Evolutionary conservation across 225 moss, liverwort and hornwort genomes (phyloP), one percentile per base, ranked within the genome.

Genomic region (Rhytidiadelphus loreus): DNA sequence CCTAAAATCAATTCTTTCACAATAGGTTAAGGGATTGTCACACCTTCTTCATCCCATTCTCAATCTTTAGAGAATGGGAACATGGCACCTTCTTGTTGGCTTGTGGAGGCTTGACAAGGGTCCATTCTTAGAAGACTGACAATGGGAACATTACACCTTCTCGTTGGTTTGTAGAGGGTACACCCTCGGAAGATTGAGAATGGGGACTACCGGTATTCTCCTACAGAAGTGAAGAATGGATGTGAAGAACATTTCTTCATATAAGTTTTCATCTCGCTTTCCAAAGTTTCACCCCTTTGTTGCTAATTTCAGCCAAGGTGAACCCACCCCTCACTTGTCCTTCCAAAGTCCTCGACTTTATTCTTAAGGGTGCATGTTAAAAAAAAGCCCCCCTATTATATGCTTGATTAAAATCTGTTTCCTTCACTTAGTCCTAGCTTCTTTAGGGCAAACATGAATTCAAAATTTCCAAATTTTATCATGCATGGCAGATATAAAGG

Each of bases 261-360:
- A 23, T 2, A 13, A 39, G 2, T 15, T 41, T 43, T 70, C 70
- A 41, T 41, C 41, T 70, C 2, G 0, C 70, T 43, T 70, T 69
- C 1, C 4, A 4, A 26, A 16, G 8, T 43, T 71, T 43, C 39
- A n/a, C 11, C 12, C 2, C 0, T 37, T 1, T 14, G 0, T 1
- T 12, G 1, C 3, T 3, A 2, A 23, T 69, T 23, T 13, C 0
- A 0, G 7, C 7, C 3, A 39, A 0, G 2, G 14, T 69, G 8
- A 39, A 41, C 8, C 0, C 0, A 14, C 25, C 41, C 13, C 0
- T 70, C 1, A 0, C 25, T 70, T 0, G 0, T 14, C 41, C 5
- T 14, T 1, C 1, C 2, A 0, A 24, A 41, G 2, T 25, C 3
- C 4, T 2, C 3, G 0, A 25, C 25, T 70, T 25, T 41, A 8